phyloP scores from a whole-genome alignment of 352 stramenopile species.

The Globisporangium nagaii region DNA sequence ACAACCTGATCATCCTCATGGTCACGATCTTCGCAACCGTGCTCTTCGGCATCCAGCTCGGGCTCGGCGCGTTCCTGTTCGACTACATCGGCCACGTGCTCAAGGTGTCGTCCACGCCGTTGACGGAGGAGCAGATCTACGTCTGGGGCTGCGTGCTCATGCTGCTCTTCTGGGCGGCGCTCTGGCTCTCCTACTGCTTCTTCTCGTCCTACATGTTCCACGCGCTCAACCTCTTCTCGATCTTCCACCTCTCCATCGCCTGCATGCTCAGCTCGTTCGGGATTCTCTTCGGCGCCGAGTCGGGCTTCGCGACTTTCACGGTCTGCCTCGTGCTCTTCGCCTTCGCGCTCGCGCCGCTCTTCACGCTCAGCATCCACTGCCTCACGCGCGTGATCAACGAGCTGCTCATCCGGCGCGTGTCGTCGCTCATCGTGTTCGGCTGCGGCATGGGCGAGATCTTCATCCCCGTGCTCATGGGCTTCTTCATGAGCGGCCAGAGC shows the following conservation, averaged over 20 bases:
- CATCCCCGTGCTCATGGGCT: constrained; percentile 80
- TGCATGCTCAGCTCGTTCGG: constrained; percentile 62
- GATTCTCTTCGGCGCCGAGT: constrained; percentile 56
- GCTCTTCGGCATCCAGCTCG: constrained; percentile 72
- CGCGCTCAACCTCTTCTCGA: constrained; percentile 68
- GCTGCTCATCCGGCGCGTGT: constrained; percentile 69
- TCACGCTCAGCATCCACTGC: constrained; percentile 79
- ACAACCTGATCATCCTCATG: constrained; percentile 81
- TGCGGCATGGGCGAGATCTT: constrained; percentile 81
- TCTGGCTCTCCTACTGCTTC: constrained; percentile 68
- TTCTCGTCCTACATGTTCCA: constrained; percentile 79
- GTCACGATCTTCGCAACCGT: constrained; percentile 78
- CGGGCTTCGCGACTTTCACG: constrained; percentile 45
- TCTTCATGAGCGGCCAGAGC: constrained; percentile 83
- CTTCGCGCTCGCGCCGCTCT: constrained; percentile 64
- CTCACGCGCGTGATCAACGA: constrained; percentile 81
- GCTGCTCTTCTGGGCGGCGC: constrained; percentile 67
- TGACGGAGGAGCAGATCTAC: constrained; percentile 23
- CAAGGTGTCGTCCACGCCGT: constrained; percentile 12
- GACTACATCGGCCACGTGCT: constrained; percentile 72
- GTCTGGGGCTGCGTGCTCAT: constrained; percentile 63
- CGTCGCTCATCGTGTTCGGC: constrained; percentile 81
- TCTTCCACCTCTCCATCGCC: constrained; percentile 62
- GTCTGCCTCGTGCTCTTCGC: constrained; percentile 57
- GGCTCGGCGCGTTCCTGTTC: constrained; percentile 73